These are phyloP conservation scores for Dacryopinax primogenitus DNA, from an alignment of 768 basidiomycete species.

Conservation along the genomic window DNA sequence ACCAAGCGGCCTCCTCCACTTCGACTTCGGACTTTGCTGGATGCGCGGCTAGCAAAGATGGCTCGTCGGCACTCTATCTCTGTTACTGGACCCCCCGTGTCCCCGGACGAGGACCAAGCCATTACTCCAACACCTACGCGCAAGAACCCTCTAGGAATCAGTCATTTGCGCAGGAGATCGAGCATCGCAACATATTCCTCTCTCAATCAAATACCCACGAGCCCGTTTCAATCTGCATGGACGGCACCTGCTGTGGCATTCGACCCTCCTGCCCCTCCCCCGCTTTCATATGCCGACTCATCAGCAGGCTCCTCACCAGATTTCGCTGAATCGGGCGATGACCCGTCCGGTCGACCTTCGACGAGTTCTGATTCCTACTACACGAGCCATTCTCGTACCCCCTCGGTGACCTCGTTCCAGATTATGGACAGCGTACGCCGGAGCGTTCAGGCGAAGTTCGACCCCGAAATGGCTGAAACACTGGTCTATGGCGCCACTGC, in stretches of 20 bases:
- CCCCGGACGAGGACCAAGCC: background rate
- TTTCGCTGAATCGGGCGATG: background rate
- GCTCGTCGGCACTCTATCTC: background rate
- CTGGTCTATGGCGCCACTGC: background rate
- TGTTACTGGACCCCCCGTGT: background rate
- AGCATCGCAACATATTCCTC: background rate
- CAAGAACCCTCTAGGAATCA: background rate
- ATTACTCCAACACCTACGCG: background rate
- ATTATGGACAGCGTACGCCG: background rate
- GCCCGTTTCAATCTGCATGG: background rate
- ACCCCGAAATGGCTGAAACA: background rate
- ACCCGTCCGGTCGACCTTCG: background rate
- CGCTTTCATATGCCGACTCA: background rate
- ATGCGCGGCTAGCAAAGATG: background rate
- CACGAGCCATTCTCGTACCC: background rate
- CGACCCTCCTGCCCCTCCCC: background rate
- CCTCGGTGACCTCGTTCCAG: background rate
- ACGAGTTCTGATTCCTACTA: background rate
- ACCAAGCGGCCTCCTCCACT: background rate
- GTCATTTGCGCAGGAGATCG: background rate
- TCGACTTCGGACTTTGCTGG: background rate
- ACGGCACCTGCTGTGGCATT: background rate
- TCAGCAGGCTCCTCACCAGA: background rate
- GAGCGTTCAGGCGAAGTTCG: conserved; percentile 1
- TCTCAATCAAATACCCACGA: background rate